Percentiles rank a stretch among this genome's conserved stretches.
Evolutionary conservation across 2,329 filamentous ascomycete species (phyloP).

Genomic region (Colletotrichum sidae): DNA sequence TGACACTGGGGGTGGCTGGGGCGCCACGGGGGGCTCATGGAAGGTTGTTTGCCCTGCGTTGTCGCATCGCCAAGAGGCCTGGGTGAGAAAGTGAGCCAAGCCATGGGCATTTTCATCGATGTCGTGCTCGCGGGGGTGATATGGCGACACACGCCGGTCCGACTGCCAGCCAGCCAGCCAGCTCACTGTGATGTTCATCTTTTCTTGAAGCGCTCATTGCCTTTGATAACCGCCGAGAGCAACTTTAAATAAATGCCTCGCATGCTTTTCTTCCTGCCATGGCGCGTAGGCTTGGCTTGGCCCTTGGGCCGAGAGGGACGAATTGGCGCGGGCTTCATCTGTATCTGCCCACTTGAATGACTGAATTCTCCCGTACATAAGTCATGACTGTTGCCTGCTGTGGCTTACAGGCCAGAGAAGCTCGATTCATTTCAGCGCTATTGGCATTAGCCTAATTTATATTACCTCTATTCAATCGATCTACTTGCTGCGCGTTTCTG

Average conservation of each 20-base stretch:
- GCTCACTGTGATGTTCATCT: too few relatives aligned
- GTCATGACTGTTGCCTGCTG: too few relatives aligned
- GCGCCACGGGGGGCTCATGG: background rate
- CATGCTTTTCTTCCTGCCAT: background rate
- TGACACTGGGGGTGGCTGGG: background rate
- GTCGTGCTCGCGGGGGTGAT: conserved; percentile 33
- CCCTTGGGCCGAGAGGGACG: background rate
- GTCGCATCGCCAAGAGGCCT: conserved; percentile 26
- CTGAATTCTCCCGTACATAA: too few relatives aligned
- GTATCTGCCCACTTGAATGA: too few relatives aligned
- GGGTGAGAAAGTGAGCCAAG: background rate
- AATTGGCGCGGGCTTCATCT: too few relatives aligned
- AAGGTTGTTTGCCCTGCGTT: conserved; percentile 7
- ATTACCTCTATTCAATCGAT: too few relatives aligned
- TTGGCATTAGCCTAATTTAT: too few relatives aligned
- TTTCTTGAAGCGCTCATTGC: background rate
- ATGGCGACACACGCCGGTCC: conserved; percentile 25
- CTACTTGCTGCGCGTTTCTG: too few relatives aligned
- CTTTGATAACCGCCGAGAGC: background rate
- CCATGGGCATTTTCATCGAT: conserved; percentile 20
- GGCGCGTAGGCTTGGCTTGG: background rate
- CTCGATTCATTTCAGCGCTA: too few relatives aligned
- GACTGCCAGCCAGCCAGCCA: background rate
- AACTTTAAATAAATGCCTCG: conserved; percentile 11
- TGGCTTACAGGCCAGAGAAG: too few relatives aligned